phyloP scores from a whole-genome alignment of 2,329 filamentous ascomycete species.

The Hypoxylon sp. region DNA sequence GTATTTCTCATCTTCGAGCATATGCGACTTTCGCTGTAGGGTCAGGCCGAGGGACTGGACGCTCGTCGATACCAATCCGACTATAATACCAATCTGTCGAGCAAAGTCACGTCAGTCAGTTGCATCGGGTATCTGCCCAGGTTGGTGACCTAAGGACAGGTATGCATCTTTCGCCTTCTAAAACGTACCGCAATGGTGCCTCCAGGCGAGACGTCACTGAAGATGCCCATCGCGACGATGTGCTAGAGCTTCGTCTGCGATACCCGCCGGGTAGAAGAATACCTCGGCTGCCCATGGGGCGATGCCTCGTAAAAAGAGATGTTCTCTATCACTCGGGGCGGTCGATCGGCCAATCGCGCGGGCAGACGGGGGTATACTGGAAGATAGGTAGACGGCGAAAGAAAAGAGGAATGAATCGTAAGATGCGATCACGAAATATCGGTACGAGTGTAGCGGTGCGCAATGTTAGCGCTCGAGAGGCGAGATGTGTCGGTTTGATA shows the following conservation, averaged over 20 bases:
- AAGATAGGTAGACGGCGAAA: background rate
- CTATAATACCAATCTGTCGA: constrained; percentile 83
- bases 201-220: constrained; percentile 78
- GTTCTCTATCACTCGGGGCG: constrained; percentile 8
- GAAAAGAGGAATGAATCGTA: background rate
- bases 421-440: constrained; percentile 9
- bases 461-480: constrained; percentile 13
- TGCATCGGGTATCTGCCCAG: too few relatives aligned
- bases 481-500: constrained; percentile 11
- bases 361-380: constrained; percentile 3
- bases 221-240: constrained; percentile 69
- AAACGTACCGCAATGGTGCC: constrained; percentile 57
- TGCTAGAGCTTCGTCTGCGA: constrained; percentile 56
- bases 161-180: constrained; percentile 23
- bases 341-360: constrained; percentile 3
- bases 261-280: constrained; percentile 31
- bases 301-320: constrained; percentile 6
- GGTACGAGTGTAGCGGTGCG: constrained; percentile 18
- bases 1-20: constrained; percentile 94
- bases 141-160: background rate
- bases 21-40: constrained; percentile 95
- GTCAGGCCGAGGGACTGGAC: constrained; percentile 95
- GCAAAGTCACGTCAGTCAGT: constrained; percentile 14
- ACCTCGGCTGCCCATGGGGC: constrained; percentile 37
- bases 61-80: constrained; percentile 91